A percentile compares a stretch with the other conserved stretches of the same genome.
phyloP scores from a whole-genome alignment of 305 asterid genomes.

The Plantago coronopus region DNA sequence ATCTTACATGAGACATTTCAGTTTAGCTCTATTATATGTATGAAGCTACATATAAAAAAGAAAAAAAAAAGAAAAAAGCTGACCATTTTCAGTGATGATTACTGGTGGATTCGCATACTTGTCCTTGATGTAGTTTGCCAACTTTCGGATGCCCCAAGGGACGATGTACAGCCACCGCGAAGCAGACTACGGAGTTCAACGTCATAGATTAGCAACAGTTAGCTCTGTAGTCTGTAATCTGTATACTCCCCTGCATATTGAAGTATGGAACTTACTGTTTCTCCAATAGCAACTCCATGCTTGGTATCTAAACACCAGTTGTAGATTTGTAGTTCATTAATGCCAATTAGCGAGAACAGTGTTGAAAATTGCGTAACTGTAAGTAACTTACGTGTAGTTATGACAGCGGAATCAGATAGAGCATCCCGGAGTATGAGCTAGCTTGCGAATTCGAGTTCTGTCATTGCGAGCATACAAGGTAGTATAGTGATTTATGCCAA shows the following conservation, averaged over 20 bases:
- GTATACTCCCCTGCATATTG: constrained; percentile 1
- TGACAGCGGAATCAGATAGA: constrained; percentile 59
- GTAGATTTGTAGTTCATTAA: neutral
- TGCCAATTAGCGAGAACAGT: too few species aligned
- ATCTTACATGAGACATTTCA: neutral
- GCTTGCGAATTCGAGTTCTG: constrained; percentile 44
- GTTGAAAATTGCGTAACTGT: too few species aligned
- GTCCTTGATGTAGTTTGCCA: constrained; percentile 55
- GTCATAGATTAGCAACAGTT: too few species aligned
- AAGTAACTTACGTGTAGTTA: constrained; percentile 55
- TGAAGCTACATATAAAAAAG: too few species aligned
- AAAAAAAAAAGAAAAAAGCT: too few species aligned
- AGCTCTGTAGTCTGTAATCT: too few species aligned
- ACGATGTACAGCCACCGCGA: constrained; percentile 69
- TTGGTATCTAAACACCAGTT: constrained; percentile 50
- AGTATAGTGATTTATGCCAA: constrained; percentile 84
- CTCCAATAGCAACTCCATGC: constrained; percentile 75
- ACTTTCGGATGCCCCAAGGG: constrained; percentile 76
- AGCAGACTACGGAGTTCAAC: constrained; percentile 44
- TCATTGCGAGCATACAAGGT: constrained; percentile 66
- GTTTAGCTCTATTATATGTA: neutral
- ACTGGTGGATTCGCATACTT: constrained; percentile 67
- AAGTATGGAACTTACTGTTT: constrained; percentile 42
- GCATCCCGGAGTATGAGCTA: constrained; percentile 60
- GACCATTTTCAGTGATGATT: constrained; percentile 72